Percentiles rank a stretch among this genome's conserved stretches.
These are phyloP conservation scores for Lomentospora prolificans DNA, from an alignment of 2,329 filamentous ascomycete genomes.

Conservation along the genomic window DNA sequence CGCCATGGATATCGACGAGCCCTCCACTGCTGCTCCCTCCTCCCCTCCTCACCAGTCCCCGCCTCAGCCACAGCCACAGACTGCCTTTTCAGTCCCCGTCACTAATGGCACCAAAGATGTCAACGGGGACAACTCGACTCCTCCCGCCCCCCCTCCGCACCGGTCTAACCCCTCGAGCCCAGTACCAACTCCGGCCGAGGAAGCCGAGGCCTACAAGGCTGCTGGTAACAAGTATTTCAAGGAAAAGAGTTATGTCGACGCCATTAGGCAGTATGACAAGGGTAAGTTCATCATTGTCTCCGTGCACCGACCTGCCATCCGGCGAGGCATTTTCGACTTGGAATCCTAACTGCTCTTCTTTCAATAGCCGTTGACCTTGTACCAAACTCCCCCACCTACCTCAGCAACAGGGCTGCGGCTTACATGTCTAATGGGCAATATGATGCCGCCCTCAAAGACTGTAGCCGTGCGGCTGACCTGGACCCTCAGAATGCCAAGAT, in stretches of 20 bases:
- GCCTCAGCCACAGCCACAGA: conserved; percentile 27
- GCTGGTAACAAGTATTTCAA: conserved; percentile 97
- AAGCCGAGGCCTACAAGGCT: conserved; percentile 86
- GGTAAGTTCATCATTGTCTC: conserved; percentile 41
- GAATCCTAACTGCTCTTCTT: conserved; percentile 1
- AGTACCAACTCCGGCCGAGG: conserved; percentile 47
- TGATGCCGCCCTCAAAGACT: conserved; percentile 74
- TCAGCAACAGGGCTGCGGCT: conserved; percentile 90
- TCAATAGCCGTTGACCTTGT: conserved; percentile 72
- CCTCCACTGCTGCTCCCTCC: conserved; percentile 36
- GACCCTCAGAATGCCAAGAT: conserved; percentile 85
- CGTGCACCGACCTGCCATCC: neutral
- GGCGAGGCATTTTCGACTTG: conserved; percentile 10
- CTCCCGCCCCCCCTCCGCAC: conserved; percentile 63
- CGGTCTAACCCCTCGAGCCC: conserved; percentile 53
- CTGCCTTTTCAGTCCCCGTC: conserved; percentile 43
- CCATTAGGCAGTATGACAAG: conserved; percentile 90
- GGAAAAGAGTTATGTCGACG: conserved; percentile 77
- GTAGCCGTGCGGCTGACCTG: conserved; percentile 68
- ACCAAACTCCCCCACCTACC: conserved; percentile 77
- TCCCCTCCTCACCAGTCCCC: conserved; percentile 32
- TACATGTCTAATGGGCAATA: conserved; percentile 83
- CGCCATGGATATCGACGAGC: conserved; percentile 72
- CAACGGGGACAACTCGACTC: conserved; percentile 27
- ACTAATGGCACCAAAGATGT: conserved; percentile 29